phyloP scores from a whole-genome alignment of 148 eudicot species.

The Camellia lanceoleosa region DNA sequence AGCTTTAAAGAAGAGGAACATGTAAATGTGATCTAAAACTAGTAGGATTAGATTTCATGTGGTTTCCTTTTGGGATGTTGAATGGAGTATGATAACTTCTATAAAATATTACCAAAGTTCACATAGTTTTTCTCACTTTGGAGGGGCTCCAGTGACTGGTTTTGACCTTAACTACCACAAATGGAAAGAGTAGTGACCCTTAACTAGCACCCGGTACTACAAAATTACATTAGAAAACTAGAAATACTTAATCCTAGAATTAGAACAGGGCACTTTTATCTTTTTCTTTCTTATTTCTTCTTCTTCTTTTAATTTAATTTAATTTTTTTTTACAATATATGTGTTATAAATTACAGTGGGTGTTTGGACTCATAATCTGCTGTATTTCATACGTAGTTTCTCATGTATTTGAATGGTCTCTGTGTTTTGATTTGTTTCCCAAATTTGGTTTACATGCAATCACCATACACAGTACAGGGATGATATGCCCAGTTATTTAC shows the following conservation, averaged over 20 bases:
- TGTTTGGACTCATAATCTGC: not conserved
- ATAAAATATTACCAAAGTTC: not conserved
- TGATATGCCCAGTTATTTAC: not conserved
- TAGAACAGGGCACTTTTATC: no score
- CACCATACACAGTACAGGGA: not conserved
- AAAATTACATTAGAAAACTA: not conserved
- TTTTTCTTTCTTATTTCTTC: no score
- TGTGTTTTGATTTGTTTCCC: not conserved
- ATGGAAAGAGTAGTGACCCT: no score
- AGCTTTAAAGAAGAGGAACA: constrained; percentile 17
- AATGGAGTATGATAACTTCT: not conserved
- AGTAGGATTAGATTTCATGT: constrained; percentile 55
- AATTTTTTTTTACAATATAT: not conserved
- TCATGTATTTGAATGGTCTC: not conserved
- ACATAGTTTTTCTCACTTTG: not conserved
- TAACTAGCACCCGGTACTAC: not conserved
- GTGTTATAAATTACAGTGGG: not conserved
- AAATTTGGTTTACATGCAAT: not conserved
- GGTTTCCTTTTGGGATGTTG: constrained; percentile 23
- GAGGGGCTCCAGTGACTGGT: not conserved
- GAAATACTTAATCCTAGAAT: not conserved
- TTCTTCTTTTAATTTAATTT: no score
- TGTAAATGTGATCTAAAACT: constrained; percentile 29
- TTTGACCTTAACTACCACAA: no score
- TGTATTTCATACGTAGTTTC: not conserved